Base-by-base conservation (phyloP, 2,329 filamentous ascomycete species). In the Elsinoe australis region DNA sequence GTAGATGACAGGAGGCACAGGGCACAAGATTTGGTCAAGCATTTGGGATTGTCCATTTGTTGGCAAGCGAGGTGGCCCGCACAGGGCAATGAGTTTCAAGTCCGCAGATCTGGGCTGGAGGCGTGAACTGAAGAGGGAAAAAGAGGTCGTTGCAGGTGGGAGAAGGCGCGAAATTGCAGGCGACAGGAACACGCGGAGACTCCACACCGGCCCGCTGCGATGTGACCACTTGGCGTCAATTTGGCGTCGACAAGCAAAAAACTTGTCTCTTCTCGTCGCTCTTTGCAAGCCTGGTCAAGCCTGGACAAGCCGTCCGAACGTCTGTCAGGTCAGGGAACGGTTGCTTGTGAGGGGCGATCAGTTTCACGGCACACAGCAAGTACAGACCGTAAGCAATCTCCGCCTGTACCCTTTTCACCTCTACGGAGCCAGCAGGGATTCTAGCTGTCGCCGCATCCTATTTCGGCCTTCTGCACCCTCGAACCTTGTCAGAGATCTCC, bases 101-200 rank as follows among this genome's bases (percentile, higher is more conserved):
- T 21, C 29, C 39, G 28, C 24, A 26, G 28, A 32, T 21, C 21
- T 44, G 22, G 39, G 8, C 8, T 7, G 17, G 22, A 18, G 24
- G 24, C 21, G 17, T 15, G 39, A 44, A 44, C 26, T 31, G 22
- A 15, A n/a, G 22, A 44, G 26, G 39, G 39, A 26, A 31, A 44
- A 32, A 32, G 10, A 28, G 26, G 17, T 29, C 26, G 26, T 7
- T 12, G 26, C 7, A 29, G 7, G 39, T 31, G 12, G 39, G 2
- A 28, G 39, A n/a, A n/a, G n/a, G n/a, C n/a, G n/a, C n/a, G n/a
- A 44, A 44, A 44, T 44, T 44, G 39, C 39, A 44, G 39, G 39
- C 39, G n/a, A 44, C 29, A 32, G 39, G 28, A 44, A 44, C 39
- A 44, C 28, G 39, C 39, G 39, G 39, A 44, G 39, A 28, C 39